Evolutionary conservation across 2,329 filamentous ascomycete species (phyloP), one percentile per base, ranked within the genome.

Genomic region (Sporothrix protearum): DNA sequence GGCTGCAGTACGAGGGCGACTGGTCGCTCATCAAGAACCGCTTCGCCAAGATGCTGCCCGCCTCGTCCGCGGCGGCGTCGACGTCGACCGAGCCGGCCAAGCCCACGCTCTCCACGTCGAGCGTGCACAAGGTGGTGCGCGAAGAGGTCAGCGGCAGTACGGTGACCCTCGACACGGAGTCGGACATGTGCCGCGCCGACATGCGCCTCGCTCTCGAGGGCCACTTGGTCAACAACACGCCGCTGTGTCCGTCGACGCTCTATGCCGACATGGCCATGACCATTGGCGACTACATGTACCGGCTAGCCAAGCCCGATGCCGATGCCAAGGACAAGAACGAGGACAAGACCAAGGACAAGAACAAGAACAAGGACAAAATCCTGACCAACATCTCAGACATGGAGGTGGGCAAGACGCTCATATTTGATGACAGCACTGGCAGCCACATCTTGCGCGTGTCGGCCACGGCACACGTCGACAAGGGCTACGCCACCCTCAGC

Each of bases 11-110:
- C 77, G 80, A 85, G 73, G 90, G 92, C 73, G 89, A 93, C 79
- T 94, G 90, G 88, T 87, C 85, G 28, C 82, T 93, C 49, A 88
- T 85, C 73, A 94, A 94, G 83, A 89, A 90, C 75, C 87, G 91
- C 74, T 85, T 82, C 51, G 82, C 80, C 16, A 55, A 59, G 66
- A 73, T 73, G 71, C 63, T 71, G 2, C 77, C 81, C 25, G 75
- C 80, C 9, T 77, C 83, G 14, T 80, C 73, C 55, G 72, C 71
- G 78, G 71, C 72, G 8, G 73, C 74, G n/a, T n/a, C n/a, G n/a
- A n/a, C n/a, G n/a, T n/a, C n/a, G 63, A 51, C 75, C 19, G 74
- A 82, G 63, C 80, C 83, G 42, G 78, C 82, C 61, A 81, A 88
- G 80, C 85, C 80, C 68, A 89, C 86, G 81, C 81, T 91, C 59